Conservation (phyloP, 805 yeast genomes). For the Myxozyma mucilagina region DNA sequence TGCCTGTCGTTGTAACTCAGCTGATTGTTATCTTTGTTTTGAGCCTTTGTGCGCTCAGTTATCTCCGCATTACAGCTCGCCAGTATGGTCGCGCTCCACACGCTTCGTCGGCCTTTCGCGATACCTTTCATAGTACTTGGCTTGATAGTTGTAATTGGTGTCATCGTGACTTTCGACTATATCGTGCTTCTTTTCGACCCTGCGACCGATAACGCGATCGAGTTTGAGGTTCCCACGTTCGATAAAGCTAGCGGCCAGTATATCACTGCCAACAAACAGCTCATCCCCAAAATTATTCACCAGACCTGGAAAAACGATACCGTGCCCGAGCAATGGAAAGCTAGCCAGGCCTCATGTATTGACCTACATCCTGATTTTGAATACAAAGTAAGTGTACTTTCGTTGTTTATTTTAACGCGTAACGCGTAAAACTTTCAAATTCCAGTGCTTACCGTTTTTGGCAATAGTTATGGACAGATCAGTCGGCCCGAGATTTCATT, state of each 20-base stretch:
- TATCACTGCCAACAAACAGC: conserved; percentile 39
- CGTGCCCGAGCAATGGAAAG: conserved; percentile 79
- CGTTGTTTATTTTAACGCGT: not conserved
- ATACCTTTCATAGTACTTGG: conserved; percentile 26
- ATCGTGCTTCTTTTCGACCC: conserved; percentile 31
- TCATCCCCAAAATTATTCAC: conserved; percentile 88
- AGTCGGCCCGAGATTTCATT: conserved; percentile 74
- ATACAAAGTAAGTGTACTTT: conserved; percentile 45
- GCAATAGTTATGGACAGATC: conserved; percentile 76
- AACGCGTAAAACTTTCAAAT: no score
- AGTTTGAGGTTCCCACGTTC: conserved; percentile 19
- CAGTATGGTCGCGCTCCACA: not conserved
- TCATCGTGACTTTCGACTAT: conserved; percentile 27
- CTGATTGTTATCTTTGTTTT: not conserved
- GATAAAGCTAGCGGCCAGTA: conserved; percentile 13
- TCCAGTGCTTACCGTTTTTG: not conserved
- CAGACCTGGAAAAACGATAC: conserved; percentile 83
- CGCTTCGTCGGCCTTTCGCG: conserved; percentile 22
- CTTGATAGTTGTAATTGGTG: conserved; percentile 23
- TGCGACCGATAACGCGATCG: conserved; percentile 30
- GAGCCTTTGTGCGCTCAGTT: not conserved
- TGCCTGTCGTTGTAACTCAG: not conserved
- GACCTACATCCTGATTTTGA: conserved; percentile 85
- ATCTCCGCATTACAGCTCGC: not conserved
- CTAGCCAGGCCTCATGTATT: conserved; percentile 72